These are phyloP conservation scores for Tilletia horrida DNA, from an alignment of 1,284 basidiomycete species.

Conservation along the genomic window DNA sequence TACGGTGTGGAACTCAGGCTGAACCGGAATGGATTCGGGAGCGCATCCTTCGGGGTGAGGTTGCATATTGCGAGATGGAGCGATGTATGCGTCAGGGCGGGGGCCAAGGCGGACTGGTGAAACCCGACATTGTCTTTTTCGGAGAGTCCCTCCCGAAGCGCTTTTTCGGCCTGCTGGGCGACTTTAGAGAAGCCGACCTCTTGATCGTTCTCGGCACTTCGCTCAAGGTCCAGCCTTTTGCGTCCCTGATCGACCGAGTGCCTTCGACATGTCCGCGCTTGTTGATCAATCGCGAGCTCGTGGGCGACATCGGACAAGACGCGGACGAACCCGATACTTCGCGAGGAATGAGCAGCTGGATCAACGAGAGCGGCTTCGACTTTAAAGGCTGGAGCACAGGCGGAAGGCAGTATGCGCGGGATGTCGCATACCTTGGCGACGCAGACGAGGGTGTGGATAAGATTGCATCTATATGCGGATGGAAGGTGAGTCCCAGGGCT, in stretches of 20 bases:
- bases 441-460: constrained; percentile 39
- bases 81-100: constrained; percentile 26
- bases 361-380: constrained; percentile 46
- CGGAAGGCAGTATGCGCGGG: constrained; percentile 31
- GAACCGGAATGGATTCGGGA: constrained; percentile 39
- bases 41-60: constrained; percentile 35
- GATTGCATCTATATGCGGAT: constrained; percentile 38
- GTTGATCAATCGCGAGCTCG: constrained; percentile 61
- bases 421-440: constrained; percentile 44
- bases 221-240: constrained; percentile 65
- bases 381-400: constrained; percentile 41
- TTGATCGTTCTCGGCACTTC: constrained; percentile 91
- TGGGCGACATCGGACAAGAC: constrained; percentile 55
- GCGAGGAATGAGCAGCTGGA: constrained; percentile 45
- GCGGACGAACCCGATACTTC: constrained; percentile 38
- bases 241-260: constrained; percentile 59
- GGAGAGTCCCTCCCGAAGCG: constrained; percentile 48
- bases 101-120: constrained; percentile 36
- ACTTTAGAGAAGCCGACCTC: constrained; percentile 67
- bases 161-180: constrained; percentile 50
- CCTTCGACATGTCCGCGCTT: constrained; percentile 56
- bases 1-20: constrained; percentile 36
- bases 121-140: constrained; percentile 55
- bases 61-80: constrained; percentile 40
- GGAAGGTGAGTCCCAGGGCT: constrained; percentile 26